A percentile compares a stretch with the other conserved stretches of the same genome.
phyloP scores from a whole-genome alignment of 208 protist species.

The Trichomonas tenax region DNA sequence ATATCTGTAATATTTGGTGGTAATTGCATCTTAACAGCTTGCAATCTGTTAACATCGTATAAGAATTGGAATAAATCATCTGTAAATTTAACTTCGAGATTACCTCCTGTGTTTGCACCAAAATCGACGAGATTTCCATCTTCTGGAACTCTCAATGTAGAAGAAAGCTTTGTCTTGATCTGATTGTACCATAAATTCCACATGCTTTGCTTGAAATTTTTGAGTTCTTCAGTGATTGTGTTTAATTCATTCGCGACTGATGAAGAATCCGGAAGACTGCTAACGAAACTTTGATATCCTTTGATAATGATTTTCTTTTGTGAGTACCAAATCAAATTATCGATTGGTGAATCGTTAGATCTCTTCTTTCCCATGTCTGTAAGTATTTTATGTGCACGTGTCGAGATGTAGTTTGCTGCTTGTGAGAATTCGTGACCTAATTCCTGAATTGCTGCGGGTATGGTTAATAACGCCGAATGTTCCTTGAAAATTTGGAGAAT shows the following conservation, averaged over 20 bases:
- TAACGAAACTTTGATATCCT: background rate
- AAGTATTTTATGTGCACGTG: background rate
- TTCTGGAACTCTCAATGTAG: background rate
- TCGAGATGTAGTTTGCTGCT: background rate
- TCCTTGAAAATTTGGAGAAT: background rate
- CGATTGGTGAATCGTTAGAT: background rate
- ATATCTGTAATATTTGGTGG: background rate
- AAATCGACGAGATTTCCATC: background rate
- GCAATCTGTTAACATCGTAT: background rate
- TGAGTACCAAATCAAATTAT: background rate
- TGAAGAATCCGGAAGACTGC: background rate
- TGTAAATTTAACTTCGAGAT: background rate
- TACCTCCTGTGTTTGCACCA: background rate
- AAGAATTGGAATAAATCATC: constrained; percentile 21
- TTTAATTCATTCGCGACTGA: background rate
- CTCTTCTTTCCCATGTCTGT: background rate
- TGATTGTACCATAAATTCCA: background rate
- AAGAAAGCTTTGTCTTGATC: background rate
- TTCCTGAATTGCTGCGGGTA: background rate
- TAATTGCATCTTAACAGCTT: background rate
- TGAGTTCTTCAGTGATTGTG: background rate
- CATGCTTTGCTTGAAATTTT: background rate
- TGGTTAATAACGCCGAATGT: background rate
- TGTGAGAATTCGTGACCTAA: background rate
- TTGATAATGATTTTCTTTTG: background rate